A percentile compares a stretch with the other conserved stretches of the same genome.
Conservation (phyloP, 768 basidiomycete genomes). For the Bullera alba region DNA sequence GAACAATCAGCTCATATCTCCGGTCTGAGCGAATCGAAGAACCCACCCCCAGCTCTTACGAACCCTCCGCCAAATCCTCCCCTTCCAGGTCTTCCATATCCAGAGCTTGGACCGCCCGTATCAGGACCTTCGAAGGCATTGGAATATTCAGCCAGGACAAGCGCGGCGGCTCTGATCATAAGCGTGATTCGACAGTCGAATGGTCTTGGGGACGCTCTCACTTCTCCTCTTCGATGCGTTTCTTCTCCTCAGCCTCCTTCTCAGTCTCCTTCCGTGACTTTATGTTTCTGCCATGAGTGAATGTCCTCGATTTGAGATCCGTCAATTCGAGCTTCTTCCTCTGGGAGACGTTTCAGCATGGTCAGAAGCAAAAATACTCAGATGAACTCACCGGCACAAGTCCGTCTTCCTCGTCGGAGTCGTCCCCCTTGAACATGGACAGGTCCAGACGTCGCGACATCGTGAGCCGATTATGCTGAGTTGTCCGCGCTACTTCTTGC, state of each 20-base stretch:
- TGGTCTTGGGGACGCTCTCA: conserved; percentile 10
- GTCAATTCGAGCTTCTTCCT: conserved; percentile 60
- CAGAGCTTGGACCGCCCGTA: conserved; percentile 2
- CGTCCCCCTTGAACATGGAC: conserved; percentile 42
- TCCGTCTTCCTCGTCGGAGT: conserved; percentile 36
- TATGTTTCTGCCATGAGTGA: conserved; percentile 69
- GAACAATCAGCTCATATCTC: too few relatives aligned
- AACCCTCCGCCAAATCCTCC: conserved; percentile 37
- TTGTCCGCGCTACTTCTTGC: too few relatives aligned
- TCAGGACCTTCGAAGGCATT: conserved; percentile 37
- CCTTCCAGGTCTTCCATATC: too few relatives aligned
- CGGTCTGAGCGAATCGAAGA: too few relatives aligned
- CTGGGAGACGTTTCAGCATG: not conserved
- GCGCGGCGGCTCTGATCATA: conserved; percentile 25
- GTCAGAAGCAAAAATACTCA: not conserved
- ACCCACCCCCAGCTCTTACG: conserved; percentile 42
- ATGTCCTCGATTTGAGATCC: conserved; percentile 76
- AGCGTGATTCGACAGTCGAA: not conserved
- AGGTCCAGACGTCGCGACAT: conserved; percentile 43
- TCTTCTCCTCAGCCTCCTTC: conserved; percentile 83
- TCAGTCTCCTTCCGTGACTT: conserved; percentile 91
- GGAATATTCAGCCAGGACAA: conserved; percentile 44
- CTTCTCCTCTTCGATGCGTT: conserved; percentile 53
- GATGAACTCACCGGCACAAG: conserved; percentile 28
- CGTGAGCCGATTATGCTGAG: too few relatives aligned